These are phyloP conservation scores for Yamadazyma blattariae DNA, from an alignment of 1,139 yeast species.

Conservation along the genomic window DNA sequence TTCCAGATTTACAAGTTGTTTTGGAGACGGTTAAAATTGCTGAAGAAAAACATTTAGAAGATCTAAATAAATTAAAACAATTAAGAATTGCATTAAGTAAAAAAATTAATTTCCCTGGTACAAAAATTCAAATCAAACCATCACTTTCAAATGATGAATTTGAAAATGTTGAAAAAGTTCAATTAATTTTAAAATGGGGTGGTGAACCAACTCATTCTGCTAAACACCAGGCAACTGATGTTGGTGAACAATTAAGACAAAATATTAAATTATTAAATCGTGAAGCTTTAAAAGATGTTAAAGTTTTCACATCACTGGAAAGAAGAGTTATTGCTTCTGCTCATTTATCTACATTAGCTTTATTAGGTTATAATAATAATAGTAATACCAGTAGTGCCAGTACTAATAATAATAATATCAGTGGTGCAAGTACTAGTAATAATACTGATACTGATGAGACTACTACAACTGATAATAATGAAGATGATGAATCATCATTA, in stretches of 20 bases:
- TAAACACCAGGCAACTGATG: slow-evolving; percentile 86
- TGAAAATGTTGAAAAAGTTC: slow-evolving; percentile 85
- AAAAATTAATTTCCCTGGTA: slow-evolving; percentile 90
- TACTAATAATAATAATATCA: no score
- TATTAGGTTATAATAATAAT: slow-evolving; percentile 65
- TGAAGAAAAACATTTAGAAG: slow-evolving; percentile 75
- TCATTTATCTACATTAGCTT: slow-evolving; percentile 78
- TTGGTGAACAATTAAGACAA: slow-evolving; percentile 94
- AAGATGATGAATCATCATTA: slow-evolving; percentile 25
- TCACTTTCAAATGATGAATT: slow-evolving; percentile 60
- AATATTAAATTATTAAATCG: slow-evolving; percentile 84
- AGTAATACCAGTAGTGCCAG: no score
- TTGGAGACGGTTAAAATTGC: slow-evolving; percentile 83
- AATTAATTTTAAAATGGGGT: slow-evolving; percentile 96
- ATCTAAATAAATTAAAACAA: slow-evolving; percentile 68
- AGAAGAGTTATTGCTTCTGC: slow-evolving; percentile 94
- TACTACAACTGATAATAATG: no score
- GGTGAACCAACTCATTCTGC: slow-evolving; percentile 99
- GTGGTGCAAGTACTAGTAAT: no score
- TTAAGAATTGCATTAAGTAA: slow-evolving; percentile 82
- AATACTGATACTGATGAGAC: slow-evolving; percentile 45
- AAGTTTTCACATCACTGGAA: slow-evolving; percentile 88
- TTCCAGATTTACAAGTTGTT: slow-evolving; percentile 80
- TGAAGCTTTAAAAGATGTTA: slow-evolving; percentile 79
- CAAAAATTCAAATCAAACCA: slow-evolving; percentile 94